Base-by-base conservation (phyloP, 768 basidiomycete genomes). In the Fomitopsis pulvina region DNA sequence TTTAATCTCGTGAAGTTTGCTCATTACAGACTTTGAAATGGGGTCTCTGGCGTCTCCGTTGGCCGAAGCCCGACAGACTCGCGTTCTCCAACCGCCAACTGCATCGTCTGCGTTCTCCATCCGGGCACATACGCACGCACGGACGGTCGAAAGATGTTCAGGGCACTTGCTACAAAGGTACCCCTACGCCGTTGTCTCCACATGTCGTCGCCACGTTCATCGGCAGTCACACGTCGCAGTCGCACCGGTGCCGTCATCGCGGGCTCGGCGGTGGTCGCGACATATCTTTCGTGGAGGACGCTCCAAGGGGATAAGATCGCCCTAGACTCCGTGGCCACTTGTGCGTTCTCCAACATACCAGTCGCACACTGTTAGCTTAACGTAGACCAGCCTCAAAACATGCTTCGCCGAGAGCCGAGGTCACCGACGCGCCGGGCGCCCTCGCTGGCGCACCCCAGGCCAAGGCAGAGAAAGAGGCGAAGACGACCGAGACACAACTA, bases 261-360 rank as follows among this genome's bases (percentile, higher is more conserved):
- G 24, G 45, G 45, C 5, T 46, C 45, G 45, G 61, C 66, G 41
- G 59, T 56, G 34, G 62, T 62, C 4, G 57, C 64, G 25, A 59
- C 63, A 22, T 69, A 68, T 57, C 53, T 66, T 21, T 58, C 59
- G 20, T 69, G 68, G 68, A 65, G 50, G 50, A 57, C 63, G 37
- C 45, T 50, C 44, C 55, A 52, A 24, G 44, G 44, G 24, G 51
- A 57, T 42, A 52, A 46, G 41, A 55, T 60, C 47, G 55, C 58
- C 16, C 28, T 59, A 44, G 58, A 59, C 46, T 48, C 55, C 34
- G 50, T 55, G 1, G 40, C 51, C 27, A 39, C 51, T 41, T 24
- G 55, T 59, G 21, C n/a, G 26, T 10, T 16, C 22, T 28, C 25
- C 16, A 3, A 7, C 12, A 28, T 14, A 5, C 50, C 12, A 30